These are phyloP conservation scores for Pyricularia pennisetigena DNA, from an alignment of 2,329 filamentous ascomycete species.

Conservation along the genomic window DNA sequence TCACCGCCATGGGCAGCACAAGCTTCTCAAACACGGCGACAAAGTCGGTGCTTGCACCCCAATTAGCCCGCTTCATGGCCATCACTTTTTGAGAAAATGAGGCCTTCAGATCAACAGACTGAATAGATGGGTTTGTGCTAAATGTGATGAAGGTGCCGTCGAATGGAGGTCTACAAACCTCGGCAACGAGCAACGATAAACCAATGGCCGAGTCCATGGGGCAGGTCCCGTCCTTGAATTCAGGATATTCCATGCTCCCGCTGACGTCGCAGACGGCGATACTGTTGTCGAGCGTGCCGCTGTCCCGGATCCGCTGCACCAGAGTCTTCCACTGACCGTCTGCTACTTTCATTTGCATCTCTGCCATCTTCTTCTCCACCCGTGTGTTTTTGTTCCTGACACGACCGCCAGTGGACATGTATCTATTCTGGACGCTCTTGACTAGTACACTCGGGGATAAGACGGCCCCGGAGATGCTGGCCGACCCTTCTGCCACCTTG, in stretches of 20 bases:
- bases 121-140: slow-evolving; percentile 26
- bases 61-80: slow-evolving; percentile 14
- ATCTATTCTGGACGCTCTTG: background rate
- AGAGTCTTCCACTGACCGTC: slow-evolving; percentile 47
- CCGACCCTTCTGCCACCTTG: slow-evolving; percentile 34
- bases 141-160: slow-evolving; percentile 47
- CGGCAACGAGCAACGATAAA: slow-evolving; percentile 43
- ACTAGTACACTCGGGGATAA: slow-evolving; percentile 43
- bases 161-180: slow-evolving; percentile 42
- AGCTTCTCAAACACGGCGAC: slow-evolving; percentile 41
- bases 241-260: slow-evolving; percentile 34
- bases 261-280: slow-evolving; percentile 51
- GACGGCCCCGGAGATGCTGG: slow-evolving; percentile 43
- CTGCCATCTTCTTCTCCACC: slow-evolving; percentile 18
- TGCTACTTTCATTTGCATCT: slow-evolving; percentile 25
- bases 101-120: slow-evolving; percentile 26
- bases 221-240: slow-evolving; percentile 31
- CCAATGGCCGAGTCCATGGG: slow-evolving; percentile 46
- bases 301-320: slow-evolving; percentile 46
- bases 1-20: slow-evolving; percentile 42
- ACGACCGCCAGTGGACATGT: too few relatives aligned
- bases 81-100: background rate
- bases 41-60: slow-evolving; percentile 40
- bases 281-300: slow-evolving; percentile 38
- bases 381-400: slow-evolving; percentile 11